phyloP scores from a whole-genome alignment of 208 protist species.

The Naegleria gruberi region DNA sequence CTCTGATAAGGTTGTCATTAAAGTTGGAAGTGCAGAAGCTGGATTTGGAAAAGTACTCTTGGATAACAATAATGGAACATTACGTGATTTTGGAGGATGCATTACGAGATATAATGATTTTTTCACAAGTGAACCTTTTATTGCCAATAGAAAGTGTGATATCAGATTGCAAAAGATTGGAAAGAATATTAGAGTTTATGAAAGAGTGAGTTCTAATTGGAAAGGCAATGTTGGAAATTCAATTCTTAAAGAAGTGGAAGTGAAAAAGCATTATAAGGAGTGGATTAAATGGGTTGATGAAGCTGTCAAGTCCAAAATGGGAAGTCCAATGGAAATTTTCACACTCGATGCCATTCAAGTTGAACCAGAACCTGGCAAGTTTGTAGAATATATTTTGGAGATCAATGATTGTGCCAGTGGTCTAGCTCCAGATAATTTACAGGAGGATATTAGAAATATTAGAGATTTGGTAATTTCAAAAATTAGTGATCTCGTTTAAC shows the following conservation, averaged over 20 bases:
- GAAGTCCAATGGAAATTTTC: background rate
- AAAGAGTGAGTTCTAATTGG: constrained; percentile 39
- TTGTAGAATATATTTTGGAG: constrained; percentile 9
- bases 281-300: background rate
- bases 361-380: background rate
- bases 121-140: constrained; percentile 27
- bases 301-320: background rate
- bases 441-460: background rate
- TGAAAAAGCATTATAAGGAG: background rate
- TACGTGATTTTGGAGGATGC: constrained; percentile 1
- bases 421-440: background rate
- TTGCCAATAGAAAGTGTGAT: constrained; percentile 25
- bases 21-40: constrained; percentile 1
- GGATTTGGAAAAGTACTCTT: constrained; percentile 37
- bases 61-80: constrained; percentile 13
- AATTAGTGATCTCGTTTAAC: background rate
- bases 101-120: background rate
- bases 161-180: constrained; percentile 42
- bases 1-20: background rate
- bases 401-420: constrained; percentile 13
- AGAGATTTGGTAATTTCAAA: background rate
- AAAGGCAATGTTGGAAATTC: constrained; percentile 39
- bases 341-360: background rate
- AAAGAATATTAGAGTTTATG: constrained; percentile 33
- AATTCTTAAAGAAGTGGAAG: constrained; percentile 24